Evolutionary conservation across 176 grass and related monocot species (phyloP).

Genomic region (Alopecurus myosuroides): DNA sequence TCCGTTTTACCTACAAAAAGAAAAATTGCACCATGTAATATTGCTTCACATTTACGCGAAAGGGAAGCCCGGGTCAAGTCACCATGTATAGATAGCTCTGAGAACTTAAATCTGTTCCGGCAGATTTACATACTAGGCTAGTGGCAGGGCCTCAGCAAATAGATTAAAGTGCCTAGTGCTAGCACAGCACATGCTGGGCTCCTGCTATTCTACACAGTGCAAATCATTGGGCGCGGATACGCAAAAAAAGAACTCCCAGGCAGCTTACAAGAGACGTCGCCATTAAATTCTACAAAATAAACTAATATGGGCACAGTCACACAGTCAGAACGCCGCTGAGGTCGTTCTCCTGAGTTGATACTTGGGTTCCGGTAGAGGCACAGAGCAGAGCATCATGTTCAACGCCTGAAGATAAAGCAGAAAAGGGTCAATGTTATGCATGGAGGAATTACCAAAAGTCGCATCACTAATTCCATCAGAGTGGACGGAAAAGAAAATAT

Average conservation of each 20-base stretch:
- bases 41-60: neutral
- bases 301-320: conserved; percentile 43
- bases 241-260: conserved; percentile 20
- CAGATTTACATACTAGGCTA: conserved; percentile 40
- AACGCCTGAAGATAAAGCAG: conserved; percentile 53
- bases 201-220: conserved; percentile 31
- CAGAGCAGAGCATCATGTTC: conserved; percentile 56
- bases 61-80: conserved; percentile 4
- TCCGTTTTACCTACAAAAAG: no score
- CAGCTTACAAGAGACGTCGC: conserved; percentile 32
- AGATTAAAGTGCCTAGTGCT: neutral
- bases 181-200: conserved; percentile 22
- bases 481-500: neutral
- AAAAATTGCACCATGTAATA: neutral
- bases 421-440: neutral
- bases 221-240: conserved; percentile 25
- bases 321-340: conserved; percentile 59
- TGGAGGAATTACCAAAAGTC: neutral
- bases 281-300: conserved; percentile 43
- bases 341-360: conserved; percentile 86
- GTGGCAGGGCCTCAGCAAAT: conserved; percentile 31
- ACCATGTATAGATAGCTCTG: conserved; percentile 25
- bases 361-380: conserved; percentile 50
- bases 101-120: conserved; percentile 15
- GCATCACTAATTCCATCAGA: neutral